Percentiles rank a stretch among this genome's conserved stretches.
Evolutionary conservation across 345 rosid species (phyloP).

Genomic region (Kernera saxatilis): DNA sequence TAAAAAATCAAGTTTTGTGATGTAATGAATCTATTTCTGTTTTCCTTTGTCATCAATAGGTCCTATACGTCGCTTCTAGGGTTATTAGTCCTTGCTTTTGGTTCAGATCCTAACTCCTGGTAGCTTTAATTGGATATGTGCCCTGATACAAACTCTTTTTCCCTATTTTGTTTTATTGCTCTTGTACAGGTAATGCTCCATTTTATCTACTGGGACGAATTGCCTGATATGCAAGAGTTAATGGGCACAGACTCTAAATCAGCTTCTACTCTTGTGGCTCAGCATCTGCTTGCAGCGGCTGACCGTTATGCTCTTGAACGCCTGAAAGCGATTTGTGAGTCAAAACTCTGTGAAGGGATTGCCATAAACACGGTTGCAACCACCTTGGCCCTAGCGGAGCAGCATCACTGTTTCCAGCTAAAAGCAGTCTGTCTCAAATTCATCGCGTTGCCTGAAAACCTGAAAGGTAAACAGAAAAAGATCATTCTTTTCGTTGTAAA

Average conservation of each 20-base stretch:
- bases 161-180: not conserved
- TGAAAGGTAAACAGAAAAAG: slow-evolving; percentile 42
- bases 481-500: not conserved
- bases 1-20: not conserved
- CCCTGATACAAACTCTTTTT: not conserved
- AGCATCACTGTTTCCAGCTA: slow-evolving; percentile 63
- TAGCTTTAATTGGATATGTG: not conserved
- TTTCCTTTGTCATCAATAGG: not conserved
- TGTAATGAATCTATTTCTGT: not conserved
- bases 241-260: slow-evolving; percentile 47
- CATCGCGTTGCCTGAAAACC: slow-evolving; percentile 50
- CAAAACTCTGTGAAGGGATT: slow-evolving; percentile 62
- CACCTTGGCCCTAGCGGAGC: slow-evolving; percentile 79
- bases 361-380: slow-evolving; percentile 77
- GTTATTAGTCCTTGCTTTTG: not conserved
- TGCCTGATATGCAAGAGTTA: slow-evolving; percentile 72
- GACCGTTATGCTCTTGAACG: slow-evolving; percentile 71
- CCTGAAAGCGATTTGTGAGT: slow-evolving; percentile 62
- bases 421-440: slow-evolving; percentile 74
- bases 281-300: slow-evolving; percentile 81
- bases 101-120: not conserved
- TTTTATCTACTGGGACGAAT: slow-evolving; percentile 73
- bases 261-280: slow-evolving; percentile 65
- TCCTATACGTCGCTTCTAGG: not conserved
- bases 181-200: slow-evolving; percentile 59